A percentile compares a stretch with the other conserved stretches of the same genome.
Conservation (phyloP, 2,329 filamentous ascomycete genomes). For the Cadophora sp. region DNA sequence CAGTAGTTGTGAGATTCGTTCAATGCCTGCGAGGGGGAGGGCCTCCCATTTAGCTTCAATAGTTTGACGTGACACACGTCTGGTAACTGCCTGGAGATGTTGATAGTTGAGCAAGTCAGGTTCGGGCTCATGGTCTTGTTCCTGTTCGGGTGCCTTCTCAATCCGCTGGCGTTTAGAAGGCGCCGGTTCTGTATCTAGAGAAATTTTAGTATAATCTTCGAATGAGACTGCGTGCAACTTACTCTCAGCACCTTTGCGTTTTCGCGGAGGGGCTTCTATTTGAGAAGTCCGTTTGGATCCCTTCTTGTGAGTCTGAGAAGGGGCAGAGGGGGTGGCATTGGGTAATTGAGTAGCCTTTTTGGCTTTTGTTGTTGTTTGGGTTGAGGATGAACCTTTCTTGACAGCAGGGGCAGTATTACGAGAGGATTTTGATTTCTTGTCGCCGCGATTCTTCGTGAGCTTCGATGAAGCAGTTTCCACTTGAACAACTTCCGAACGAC, state of each 20-base stretch:
- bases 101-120: conserved; percentile 48
- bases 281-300: conserved; percentile 16
- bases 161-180: conserved; percentile 26
- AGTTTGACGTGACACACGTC: conserved; percentile 63
- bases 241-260: conserved; percentile 29
- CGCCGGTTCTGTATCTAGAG: conserved; percentile 14
- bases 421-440: conserved; percentile 11
- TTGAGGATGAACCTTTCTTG: conserved; percentile 11
- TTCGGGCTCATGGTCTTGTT: conserved; percentile 21
- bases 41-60: conserved; percentile 74
- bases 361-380: conserved; percentile 7
- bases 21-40: conserved; percentile 60
- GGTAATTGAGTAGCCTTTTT: conserved; percentile 20
- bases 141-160: conserved; percentile 15
- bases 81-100: conserved; percentile 58
- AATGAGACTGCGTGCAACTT: background rate
- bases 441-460: conserved; percentile 27
- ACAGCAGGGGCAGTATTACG: conserved; percentile 2
- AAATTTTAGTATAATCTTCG: background rate
- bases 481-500: conserved; percentile 24
- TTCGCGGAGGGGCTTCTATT: conserved; percentile 19
- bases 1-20: conserved; percentile 62
- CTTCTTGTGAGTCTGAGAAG: conserved; percentile 20
- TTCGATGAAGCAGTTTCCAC: conserved; percentile 37
- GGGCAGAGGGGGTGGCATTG: conserved; percentile 8